phyloP scores from a whole-genome alignment of 75 land plant species.

The Pseudotsuga menziesii region DNA sequence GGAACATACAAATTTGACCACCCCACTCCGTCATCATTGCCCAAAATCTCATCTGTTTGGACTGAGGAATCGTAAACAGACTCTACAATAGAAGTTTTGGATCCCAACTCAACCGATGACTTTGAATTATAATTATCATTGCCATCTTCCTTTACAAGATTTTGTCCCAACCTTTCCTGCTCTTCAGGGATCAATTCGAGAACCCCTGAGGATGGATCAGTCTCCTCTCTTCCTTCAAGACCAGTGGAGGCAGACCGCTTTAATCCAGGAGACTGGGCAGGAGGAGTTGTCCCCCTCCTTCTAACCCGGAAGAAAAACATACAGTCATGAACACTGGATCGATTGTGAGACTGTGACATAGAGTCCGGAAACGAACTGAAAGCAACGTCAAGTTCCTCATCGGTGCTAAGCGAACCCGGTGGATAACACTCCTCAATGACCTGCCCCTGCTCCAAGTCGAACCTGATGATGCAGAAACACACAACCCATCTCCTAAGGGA shows the following conservation, averaged over 20 bases:
- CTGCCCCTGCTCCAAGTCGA: conserved; percentile 98
- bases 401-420: conserved; percentile 49
- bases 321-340: conserved; percentile 84
- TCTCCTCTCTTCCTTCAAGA: background rate
- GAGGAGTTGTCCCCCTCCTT: conserved; percentile 34
- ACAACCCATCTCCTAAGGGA: conserved; percentile 73
- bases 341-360: conserved; percentile 76
- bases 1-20: conserved; percentile 20
- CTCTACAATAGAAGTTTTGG: background rate
- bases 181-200: background rate
- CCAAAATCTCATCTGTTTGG: background rate
- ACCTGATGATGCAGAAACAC: conserved; percentile 86
- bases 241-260: conserved; percentile 4
- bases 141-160: background rate
- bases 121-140: background rate
- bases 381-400: conserved; percentile 86
- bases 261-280: conserved; percentile 8
- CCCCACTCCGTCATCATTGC: conserved; percentile 5
- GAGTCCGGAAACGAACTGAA: conserved; percentile 98
- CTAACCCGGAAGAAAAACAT: conserved; percentile 87
- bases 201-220: background rate
- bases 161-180: background rate
- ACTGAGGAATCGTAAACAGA: background rate
- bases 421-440: conserved; percentile 94
- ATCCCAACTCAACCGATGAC: background rate